A percentile compares a stretch with the other conserved stretches of the same genome.
These are phyloP conservation scores for Malus hybrid DNA, from an alignment of 331 rosid genomes.

Conservation along the genomic window DNA sequence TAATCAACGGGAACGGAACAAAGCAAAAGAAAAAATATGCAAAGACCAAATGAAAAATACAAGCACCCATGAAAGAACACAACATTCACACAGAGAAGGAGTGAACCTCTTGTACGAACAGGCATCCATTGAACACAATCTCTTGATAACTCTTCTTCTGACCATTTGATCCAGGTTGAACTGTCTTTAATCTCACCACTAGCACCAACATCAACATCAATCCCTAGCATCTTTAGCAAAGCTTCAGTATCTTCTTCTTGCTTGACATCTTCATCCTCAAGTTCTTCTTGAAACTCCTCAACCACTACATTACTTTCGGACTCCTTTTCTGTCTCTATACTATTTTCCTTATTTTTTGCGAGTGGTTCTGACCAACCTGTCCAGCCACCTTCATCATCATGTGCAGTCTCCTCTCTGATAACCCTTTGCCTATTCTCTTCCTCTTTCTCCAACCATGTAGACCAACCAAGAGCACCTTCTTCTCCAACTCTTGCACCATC, in stretches of 20 bases:
- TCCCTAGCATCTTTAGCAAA: conserved; percentile 76
- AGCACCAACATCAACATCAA: conserved; percentile 58
- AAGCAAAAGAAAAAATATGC: neutral
- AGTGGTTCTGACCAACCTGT: conserved; percentile 93
- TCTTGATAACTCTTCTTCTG: conserved; percentile 77
- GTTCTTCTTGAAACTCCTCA: conserved; percentile 49
- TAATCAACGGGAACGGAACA: conserved; percentile 4
- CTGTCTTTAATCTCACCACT: conserved; percentile 56
- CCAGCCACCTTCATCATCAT: conserved; percentile 81
- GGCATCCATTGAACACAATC: conserved; percentile 95
- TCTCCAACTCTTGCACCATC: conserved; percentile 86
- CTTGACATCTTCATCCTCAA: conserved; percentile 38
- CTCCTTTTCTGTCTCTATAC: conserved; percentile 24
- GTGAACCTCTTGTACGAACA: conserved; percentile 36
- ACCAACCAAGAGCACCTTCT: conserved; percentile 92
- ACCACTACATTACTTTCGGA: conserved; percentile 25
- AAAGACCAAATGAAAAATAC: neutral
- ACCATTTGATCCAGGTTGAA: conserved; percentile 84
- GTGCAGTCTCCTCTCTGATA: conserved; percentile 49
- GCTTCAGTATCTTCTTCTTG: conserved; percentile 72
- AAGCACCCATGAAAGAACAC: neutral
- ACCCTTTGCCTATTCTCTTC: conserved; percentile 77
- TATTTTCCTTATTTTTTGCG: conserved; percentile 34
- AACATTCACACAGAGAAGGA: conserved; percentile 7
- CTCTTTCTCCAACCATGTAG: conserved; percentile 88